Percentiles rank a stretch among this genome's conserved stretches.
Evolutionary conservation across 176 grass and related monocot species (phyloP).

Genomic region (Chloris gayana): DNA sequence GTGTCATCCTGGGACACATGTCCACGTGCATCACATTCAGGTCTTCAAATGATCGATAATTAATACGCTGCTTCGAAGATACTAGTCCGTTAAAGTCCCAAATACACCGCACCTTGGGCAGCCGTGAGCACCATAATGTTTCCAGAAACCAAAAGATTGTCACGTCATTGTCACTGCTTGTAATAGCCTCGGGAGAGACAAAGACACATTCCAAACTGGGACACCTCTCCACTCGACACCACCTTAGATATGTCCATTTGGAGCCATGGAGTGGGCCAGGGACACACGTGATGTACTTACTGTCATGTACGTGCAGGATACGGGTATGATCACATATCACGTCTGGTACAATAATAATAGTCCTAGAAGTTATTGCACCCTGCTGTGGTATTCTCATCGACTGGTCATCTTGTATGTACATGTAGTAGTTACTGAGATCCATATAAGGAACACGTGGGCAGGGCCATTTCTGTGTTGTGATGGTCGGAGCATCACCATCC

Average conservation of each 20-base stretch:
- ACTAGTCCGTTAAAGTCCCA: background rate
- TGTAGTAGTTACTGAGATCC: background rate
- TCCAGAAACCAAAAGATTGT: background rate
- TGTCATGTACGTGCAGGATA: conserved; percentile 6
- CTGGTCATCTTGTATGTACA: background rate
- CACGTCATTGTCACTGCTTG: too few species aligned
- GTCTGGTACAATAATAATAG: background rate
- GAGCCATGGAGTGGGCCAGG: background rate
- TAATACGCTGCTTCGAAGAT: too few species aligned
- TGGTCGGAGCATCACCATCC: background rate
- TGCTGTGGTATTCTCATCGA: too few species aligned
- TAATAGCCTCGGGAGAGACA: too few species aligned
- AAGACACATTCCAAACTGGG: too few species aligned
- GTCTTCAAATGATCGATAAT: accelerated
- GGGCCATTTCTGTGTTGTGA: background rate
- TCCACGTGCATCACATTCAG: background rate
- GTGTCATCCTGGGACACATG: background rate
- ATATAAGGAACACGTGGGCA: too few species aligned
- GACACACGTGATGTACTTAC: background rate
- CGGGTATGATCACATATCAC: background rate
- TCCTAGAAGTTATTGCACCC: too few species aligned
- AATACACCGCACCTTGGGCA: background rate
- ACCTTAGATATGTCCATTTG: accelerated
- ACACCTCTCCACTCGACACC: conserved; percentile 29
- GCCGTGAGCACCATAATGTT: conserved; percentile 11